A percentile compares a stretch with the other conserved stretches of the same genome.
phyloP scores from a whole-genome alignment of 1,284 basidiomycete species.

The Boletus chippewaensis region DNA sequence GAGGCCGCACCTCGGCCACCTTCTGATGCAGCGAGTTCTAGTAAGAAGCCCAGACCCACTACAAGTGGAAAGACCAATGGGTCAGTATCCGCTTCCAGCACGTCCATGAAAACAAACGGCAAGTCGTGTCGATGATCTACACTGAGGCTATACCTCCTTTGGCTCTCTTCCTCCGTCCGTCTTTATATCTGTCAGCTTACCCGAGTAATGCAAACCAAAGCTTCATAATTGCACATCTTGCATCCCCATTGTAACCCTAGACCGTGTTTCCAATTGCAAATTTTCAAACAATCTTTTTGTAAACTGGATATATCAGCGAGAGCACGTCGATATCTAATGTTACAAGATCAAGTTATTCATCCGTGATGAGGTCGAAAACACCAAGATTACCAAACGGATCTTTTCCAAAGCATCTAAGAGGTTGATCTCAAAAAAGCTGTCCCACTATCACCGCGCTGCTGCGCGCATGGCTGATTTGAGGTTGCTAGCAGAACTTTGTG shows the following conservation, averaged over 20 bases:
- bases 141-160: constrained; percentile 8
- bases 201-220: constrained; percentile 23
- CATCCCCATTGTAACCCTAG: constrained; percentile 24
- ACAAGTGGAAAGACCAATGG: constrained; percentile 46
- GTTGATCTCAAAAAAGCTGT: constrained; percentile 5
- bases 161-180: constrained; percentile 3
- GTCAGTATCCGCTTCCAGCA: constrained; percentile 28
- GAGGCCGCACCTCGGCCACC: constrained; percentile 52
- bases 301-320: constrained; percentile 17
- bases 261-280: constrained; percentile 14
- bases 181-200: constrained; percentile 21
- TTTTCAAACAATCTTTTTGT: constrained; percentile 13
- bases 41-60: constrained; percentile 51
- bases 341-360: constrained; percentile 24
- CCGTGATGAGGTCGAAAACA: neutral
- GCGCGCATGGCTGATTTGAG: constrained; percentile 32
- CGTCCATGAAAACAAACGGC: constrained; percentile 32
- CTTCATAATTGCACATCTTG: constrained; percentile 25
- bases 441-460: constrained; percentile 22
- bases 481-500: constrained; percentile 27
- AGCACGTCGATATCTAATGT: constrained; percentile 18
- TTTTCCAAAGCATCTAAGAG: constrained; percentile 11
- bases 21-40: constrained; percentile 34
- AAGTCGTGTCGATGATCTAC: constrained; percentile 28
- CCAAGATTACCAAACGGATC: constrained; percentile 2